Conservation (phyloP, 179 eudicot genomes). For the Vitellaria paradoxa region DNA sequence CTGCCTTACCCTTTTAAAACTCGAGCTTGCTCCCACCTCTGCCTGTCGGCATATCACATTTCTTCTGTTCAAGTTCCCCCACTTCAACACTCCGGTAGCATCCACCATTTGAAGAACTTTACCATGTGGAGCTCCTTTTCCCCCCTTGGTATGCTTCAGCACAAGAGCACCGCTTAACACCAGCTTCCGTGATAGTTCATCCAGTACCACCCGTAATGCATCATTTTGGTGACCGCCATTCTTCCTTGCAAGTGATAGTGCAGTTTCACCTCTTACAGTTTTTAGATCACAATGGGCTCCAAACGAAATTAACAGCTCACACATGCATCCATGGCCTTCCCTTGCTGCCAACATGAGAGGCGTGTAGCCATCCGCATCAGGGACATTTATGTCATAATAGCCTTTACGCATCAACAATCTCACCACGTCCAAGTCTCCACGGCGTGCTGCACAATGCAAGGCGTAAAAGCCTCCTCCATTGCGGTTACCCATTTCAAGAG, state of each 20-base stretch:
- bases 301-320: slow-evolving; percentile 48
- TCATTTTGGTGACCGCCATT: slow-evolving; percentile 25
- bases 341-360: slow-evolving; percentile 89
- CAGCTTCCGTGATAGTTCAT: slow-evolving; percentile 58
- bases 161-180: slow-evolving; percentile 53
- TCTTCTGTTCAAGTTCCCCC: slow-evolving; percentile 64
- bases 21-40: slow-evolving; percentile 56
- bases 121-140: slow-evolving; percentile 70
- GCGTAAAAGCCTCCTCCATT: slow-evolving; percentile 62
- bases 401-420: slow-evolving; percentile 48
- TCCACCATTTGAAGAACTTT: slow-evolving; percentile 56
- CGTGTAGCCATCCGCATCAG: slow-evolving; percentile 68
- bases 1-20: slow-evolving; percentile 40
- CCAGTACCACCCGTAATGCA: slow-evolving; percentile 50
- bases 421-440: slow-evolving; percentile 65
- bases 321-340: slow-evolving; percentile 59
- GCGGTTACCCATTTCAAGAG: slow-evolving; percentile 67
- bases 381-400: slow-evolving; percentile 62
- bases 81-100: slow-evolving; percentile 47
- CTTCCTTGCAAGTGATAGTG: slow-evolving; percentile 56
- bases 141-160: slow-evolving; percentile 73
- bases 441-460: slow-evolving; percentile 78
- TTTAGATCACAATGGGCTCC: slow-evolving; percentile 53
- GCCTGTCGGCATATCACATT: slow-evolving; percentile 60
- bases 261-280: slow-evolving; percentile 63